Evolutionary conservation across 148 eudicot genomes (phyloP), one percentile per base, ranked within the genome.

Genomic region (Camellia lanceoleosa): DNA sequence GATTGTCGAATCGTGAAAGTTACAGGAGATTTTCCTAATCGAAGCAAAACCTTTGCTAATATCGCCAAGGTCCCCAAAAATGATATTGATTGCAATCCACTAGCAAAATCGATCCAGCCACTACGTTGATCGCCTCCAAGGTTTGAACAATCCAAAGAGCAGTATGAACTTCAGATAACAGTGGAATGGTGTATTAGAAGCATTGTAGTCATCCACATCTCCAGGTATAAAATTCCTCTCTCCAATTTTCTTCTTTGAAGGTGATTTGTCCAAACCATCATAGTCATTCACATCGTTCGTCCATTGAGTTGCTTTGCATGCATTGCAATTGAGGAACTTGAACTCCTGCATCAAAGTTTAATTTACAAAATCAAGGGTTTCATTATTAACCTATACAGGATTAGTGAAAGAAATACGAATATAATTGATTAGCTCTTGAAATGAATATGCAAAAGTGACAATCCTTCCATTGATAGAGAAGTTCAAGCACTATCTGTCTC

Each of bases 21-120:
- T 77, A 79, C 82, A 91, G 91, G 94, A 92, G 97, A 89, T 91
- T 92, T 86, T 94, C 92, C 94, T 97, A 91, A 97, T 98, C 94
- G 98, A 97, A 88, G 99, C 94, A 90, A 97, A 97, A 97, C 99
- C 99, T 97, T 97, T 92, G 94, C 88, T 97, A 88, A 94, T 89
- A 80, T 94, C 98, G 68, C 88, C 85, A 54, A 91, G 86, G 85
- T 97, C 99, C 78, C 97, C 98, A 5, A 97, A 80, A 90, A 88
- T 78, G 91, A 83, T 72, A 83, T 44, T 55, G 93, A 84, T 71
- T 93, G 97, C 79, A 88, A 80, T 56, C 85, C 83, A 82, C 83
- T 87, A 7, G 85, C 80, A 80, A 90, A 74, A 86, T 89, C 94
- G 98, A 78, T 67, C 87, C 90, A 77, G n/a, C 99, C 84, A 89